Base-by-base conservation (phyloP, 1,139 yeast genomes). In the Nakaseomyces kungkrabaensis region DNA sequence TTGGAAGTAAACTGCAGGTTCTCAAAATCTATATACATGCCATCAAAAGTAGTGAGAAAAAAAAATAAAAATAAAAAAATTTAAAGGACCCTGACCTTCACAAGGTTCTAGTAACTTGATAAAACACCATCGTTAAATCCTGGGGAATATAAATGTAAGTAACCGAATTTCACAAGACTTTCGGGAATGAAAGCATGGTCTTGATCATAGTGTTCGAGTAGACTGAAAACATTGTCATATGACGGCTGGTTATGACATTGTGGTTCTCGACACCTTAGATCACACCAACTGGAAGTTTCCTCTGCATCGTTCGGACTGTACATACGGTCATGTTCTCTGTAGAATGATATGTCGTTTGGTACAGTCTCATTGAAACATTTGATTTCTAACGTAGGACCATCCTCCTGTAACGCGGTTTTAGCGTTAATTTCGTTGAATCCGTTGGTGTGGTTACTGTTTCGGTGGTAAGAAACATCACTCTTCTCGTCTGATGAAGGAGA, bases 141-240 rank as follows among this genome's bases (percentile, higher is more conserved):
- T 24, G 48, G 48, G 6, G 42, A 24, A 13, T 46, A 46, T 32
- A 46, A 32, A 46, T 38, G 44, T 13, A 46, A 24, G 44, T 51
- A 59, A 26, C 61, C 57, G 36, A 47, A 57, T 46, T 59, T 53
- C 0, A 59, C 55, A 26, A 60, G 42, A 2, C 61, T 51, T 7
- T 56, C 59, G 4, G 64, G 64, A 10, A 60, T 54, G 32, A 51
- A 58, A 4, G 51, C 54, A 44, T 60, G 64, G 13, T 47, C 46
- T 44, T 56, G 59, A 38, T 60, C 63, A 47, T 59, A 60, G 53
- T 60, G 64, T 37, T 59, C 62, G 10, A 60, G 51, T 27, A 60
- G 47, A 6, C 51, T 56, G 33, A 57, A 49, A 3, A 54, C 56
- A 9, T 58, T 45, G 11, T 45, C 32, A 44, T 54, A 55, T 25